Conservation (phyloP, 768 basidiomycete species). For the Termitomyces sp. region DNA sequence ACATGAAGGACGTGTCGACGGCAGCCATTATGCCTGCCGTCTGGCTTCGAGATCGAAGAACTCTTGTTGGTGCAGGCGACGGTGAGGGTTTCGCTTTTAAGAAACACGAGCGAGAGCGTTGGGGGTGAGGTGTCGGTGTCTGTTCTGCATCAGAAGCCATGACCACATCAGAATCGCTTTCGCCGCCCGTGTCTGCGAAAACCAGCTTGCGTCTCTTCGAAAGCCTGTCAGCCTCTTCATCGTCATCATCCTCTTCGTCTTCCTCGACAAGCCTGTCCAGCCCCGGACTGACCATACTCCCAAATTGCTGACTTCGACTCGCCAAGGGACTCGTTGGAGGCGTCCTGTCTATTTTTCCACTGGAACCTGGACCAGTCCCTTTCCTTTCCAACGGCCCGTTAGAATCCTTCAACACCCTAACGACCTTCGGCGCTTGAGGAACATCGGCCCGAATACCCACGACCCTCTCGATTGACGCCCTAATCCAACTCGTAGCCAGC, state of each 20-base stretch:
- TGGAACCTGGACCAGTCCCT: neutral
- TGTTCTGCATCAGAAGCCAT: constrained; percentile 7
- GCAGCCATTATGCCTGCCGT: neutral
- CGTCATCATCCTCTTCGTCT: constrained; percentile 16
- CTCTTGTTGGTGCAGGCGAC: constrained; percentile 10
- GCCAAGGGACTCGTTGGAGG: constrained; percentile 33
- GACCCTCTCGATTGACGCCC: constrained; percentile 49
- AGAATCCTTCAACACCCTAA: constrained; percentile 12
- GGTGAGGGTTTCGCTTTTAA: neutral
- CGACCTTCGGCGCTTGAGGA: constrained; percentile 32
- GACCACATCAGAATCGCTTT: constrained; percentile 8
- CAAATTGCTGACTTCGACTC: constrained; percentile 17
- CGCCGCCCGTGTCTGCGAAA: constrained; percentile 10
- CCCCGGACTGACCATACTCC: constrained; percentile 18
- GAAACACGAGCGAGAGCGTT: constrained; percentile 3
- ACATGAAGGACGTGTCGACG: constrained; percentile 12
- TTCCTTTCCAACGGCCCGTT: constrained; percentile 8
- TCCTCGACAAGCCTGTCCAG: constrained; percentile 26
- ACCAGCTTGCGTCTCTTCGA: constrained; percentile 21
- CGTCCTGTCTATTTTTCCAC: constrained; percentile 14
- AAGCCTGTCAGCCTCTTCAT: constrained; percentile 10
- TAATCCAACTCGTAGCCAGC: constrained; percentile 39
- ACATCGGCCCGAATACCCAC: constrained; percentile 46
- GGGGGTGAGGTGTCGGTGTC: constrained; percentile 15
- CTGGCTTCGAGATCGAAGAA: constrained; percentile 15